phyloP scores from a whole-genome alignment of 495 filamentous ascomycete genomes.

The Penicillium soppii region DNA sequence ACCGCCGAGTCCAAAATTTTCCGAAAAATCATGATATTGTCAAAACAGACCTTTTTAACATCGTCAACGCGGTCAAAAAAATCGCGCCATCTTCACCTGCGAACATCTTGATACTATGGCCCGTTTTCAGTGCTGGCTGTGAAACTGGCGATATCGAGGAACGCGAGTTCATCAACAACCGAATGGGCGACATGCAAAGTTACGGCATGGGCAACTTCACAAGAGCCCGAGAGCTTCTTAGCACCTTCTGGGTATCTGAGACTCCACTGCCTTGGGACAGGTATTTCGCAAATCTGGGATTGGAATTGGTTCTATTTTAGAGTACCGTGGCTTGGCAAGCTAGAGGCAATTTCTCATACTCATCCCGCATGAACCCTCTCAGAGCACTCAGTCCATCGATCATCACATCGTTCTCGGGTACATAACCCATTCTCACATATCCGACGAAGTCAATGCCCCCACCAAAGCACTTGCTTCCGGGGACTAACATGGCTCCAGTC shows the following conservation, averaged over 20 bases:
- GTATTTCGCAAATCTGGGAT: constrained; percentile 19
- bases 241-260: constrained; percentile 19
- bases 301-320: constrained; percentile 33
- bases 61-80: constrained; percentile 17
- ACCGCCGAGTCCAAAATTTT: constrained; percentile 25
- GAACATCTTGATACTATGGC: constrained; percentile 37
- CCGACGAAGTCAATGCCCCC: constrained; percentile 66
- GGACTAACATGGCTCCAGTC: constrained; percentile 74
- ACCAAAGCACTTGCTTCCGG: constrained; percentile 75
- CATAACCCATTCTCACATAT: constrained; percentile 76
- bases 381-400: constrained; percentile 61
- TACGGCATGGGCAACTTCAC: constrained; percentile 38
- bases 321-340: neutral
- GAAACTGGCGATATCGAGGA: constrained; percentile 25
- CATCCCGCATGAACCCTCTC: constrained; percentile 59
- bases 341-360: constrained; percentile 40
- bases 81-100: constrained; percentile 24
- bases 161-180: constrained; percentile 18
- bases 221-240: constrained; percentile 22
- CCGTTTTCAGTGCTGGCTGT: constrained; percentile 35
- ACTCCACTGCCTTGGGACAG: constrained; percentile 27
- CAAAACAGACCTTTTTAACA: constrained; percentile 19
- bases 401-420: constrained; percentile 65
- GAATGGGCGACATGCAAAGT: constrained; percentile 32
- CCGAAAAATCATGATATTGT: constrained; percentile 22